phyloP scores from a whole-genome alignment of 208 protist species.

The Phytomonas sp. region DNA sequence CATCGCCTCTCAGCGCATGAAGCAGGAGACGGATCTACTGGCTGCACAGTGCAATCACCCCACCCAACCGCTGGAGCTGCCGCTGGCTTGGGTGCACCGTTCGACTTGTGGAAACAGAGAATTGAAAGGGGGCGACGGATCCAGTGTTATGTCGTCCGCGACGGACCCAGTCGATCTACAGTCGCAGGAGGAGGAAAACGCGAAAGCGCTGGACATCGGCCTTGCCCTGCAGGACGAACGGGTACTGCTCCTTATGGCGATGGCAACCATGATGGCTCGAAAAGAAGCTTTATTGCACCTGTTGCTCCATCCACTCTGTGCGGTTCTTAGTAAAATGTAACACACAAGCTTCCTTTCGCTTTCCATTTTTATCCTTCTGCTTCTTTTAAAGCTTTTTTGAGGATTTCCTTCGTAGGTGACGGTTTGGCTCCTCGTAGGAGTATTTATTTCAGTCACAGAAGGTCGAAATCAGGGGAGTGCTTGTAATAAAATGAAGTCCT shows the following conservation, averaged over 20 bases:
- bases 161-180: neutral
- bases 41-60: constrained; percentile 22
- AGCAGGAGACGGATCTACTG: constrained; percentile 28
- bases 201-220: constrained; percentile 31
- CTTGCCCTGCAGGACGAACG: constrained; percentile 60
- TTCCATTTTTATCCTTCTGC: neutral
- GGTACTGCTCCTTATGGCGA: constrained; percentile 55
- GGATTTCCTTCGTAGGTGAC: neutral
- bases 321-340: constrained; percentile 55
- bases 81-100: neutral
- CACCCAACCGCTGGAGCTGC: neutral
- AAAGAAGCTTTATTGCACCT: constrained; percentile 69
- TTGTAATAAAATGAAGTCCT: neutral
- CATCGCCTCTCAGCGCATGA: constrained; percentile 19
- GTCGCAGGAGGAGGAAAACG: constrained; percentile 4
- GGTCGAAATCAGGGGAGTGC: neutral
- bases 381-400: neutral
- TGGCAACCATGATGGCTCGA: constrained; percentile 67
- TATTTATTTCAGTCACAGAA: neutral
- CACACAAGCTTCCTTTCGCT: neutral
- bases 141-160: neutral
- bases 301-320: constrained; percentile 48
- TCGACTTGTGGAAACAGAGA: neutral
- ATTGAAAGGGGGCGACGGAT: neutral
- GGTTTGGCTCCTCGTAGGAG: neutral